Conservation (phyloP, 139 green algal genomes). For the Auxenochlorella protothecoides region DNA sequence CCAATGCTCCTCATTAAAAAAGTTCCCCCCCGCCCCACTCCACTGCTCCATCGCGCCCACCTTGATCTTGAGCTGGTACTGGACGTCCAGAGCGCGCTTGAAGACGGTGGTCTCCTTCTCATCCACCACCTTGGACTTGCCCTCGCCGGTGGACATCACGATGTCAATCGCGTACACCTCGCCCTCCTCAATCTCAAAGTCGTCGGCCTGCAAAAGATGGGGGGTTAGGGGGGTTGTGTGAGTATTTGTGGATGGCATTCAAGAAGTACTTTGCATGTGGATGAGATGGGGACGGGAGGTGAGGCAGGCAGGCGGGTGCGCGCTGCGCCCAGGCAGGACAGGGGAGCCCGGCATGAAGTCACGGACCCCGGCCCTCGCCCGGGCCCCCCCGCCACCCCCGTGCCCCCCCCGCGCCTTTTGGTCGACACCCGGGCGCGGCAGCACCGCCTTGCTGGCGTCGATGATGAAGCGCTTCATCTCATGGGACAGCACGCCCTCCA, state of each 20-base stretch:
- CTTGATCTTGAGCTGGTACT: conserved; percentile 92
- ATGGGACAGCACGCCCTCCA: conserved; percentile 91
- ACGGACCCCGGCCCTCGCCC: neutral
- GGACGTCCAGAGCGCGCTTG: conserved; percentile 86
- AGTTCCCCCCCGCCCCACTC: neutral
- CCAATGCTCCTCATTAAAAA: neutral
- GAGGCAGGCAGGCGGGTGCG: neutral
- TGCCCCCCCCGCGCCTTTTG: conserved; percentile 18
- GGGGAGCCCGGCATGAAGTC: neutral
- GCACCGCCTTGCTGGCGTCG: conserved; percentile 92
- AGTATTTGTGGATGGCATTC: too few relatives aligned
- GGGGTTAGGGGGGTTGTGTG: neutral
- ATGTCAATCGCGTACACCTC: conserved; percentile 97
- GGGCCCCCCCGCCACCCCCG: neutral
- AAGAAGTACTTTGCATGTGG: too few relatives aligned
- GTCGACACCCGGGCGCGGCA: conserved; percentile 78
- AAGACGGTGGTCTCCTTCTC: conserved; percentile 97
- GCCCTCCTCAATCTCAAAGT: conserved; percentile 89
- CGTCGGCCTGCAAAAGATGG: conserved; percentile 49
- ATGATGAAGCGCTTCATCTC: conserved; percentile 97
- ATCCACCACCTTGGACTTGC: conserved; percentile 69
- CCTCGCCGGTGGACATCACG: conserved; percentile 80
- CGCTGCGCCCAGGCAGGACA: neutral
- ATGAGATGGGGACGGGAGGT: too few relatives aligned
- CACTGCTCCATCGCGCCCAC: conserved; percentile 1